Conservation (phyloP, 106 monocot genomes). For the Dendrobium officinale region DNA sequence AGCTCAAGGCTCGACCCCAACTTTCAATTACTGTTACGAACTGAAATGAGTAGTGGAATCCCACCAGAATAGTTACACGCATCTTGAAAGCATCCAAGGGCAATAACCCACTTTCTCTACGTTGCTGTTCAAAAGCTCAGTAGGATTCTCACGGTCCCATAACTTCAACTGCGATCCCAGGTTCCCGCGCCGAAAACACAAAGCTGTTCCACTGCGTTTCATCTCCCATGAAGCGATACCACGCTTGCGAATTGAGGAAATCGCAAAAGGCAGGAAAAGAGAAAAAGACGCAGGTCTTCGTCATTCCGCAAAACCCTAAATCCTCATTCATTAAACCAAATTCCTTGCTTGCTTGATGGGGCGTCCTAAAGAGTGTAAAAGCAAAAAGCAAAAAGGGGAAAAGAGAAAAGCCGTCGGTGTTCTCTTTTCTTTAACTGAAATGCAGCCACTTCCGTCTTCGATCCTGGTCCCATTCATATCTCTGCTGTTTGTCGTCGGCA, state of each 20-base stretch:
- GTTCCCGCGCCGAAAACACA: background rate
- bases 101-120: too few relatives aligned
- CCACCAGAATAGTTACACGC: too few relatives aligned
- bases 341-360: constrained; percentile 10
- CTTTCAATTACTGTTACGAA: too few relatives aligned
- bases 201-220: too few relatives aligned
- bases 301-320: background rate
- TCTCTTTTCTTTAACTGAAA: constrained; percentile 1
- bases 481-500: background rate
- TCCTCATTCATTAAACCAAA: constrained; percentile 2
- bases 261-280: background rate
- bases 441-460: constrained; percentile 5
- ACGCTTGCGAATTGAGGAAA: background rate
- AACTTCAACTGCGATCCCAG: too few relatives aligned
- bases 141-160: too few relatives aligned
- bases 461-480: background rate
- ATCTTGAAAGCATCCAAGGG: too few relatives aligned
- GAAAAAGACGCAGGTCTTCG: background rate
- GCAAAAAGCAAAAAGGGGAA: constrained; percentile 10
- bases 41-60: too few relatives aligned
- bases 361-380: background rate
- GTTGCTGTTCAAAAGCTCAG: too few relatives aligned
- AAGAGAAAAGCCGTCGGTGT: constrained; percentile 2
- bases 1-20: too few relatives aligned
- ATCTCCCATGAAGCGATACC: too few relatives aligned